Evolutionary conservation across 2,329 filamentous ascomycete genomes (phyloP).

Genomic region (Geosmithia morbida): DNA sequence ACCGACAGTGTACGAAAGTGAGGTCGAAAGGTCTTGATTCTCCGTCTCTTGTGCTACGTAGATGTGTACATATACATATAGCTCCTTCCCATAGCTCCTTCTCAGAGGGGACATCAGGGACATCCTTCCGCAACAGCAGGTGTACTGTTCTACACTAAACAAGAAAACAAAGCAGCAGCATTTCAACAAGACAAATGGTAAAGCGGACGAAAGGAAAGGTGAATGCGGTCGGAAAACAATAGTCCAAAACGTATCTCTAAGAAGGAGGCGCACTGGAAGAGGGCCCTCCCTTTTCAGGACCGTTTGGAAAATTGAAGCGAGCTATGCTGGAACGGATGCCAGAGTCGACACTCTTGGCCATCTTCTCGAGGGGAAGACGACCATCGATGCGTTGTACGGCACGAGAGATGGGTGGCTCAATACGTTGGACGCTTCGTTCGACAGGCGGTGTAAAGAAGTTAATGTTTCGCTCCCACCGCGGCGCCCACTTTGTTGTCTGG

Average conservation of each 20-base stretch:
- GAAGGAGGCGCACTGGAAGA: neutral
- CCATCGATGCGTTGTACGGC: conserved; percentile 30
- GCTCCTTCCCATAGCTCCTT: too few relatives aligned
- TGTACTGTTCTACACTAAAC: too few relatives aligned
- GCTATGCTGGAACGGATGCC: conserved; percentile 32
- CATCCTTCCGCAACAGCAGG: too few relatives aligned
- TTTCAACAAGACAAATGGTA: too few relatives aligned
- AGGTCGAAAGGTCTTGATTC: too few relatives aligned
- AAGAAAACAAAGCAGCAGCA: too few relatives aligned
- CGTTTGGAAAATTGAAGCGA: conserved; percentile 8
- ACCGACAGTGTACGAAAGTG: too few relatives aligned
- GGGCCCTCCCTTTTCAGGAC: neutral
- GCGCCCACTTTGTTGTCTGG: conserved; percentile 43
- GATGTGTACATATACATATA: too few relatives aligned
- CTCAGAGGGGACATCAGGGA: too few relatives aligned
- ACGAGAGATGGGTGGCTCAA: conserved; percentile 30
- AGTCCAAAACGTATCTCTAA: neutral
- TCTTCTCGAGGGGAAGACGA: conserved; percentile 32
- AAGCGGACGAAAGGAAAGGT: too few relatives aligned
- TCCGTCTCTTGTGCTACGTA: too few relatives aligned
- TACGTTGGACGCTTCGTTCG: conserved; percentile 29
- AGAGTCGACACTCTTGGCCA: conserved; percentile 31
- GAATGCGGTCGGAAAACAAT: too few relatives aligned
- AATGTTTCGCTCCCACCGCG: conserved; percentile 44
- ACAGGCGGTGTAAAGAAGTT: conserved; percentile 34